Base-by-base conservation (phyloP, 2,329 filamentous ascomycete species). In the Plenodomus lindquistii region DNA sequence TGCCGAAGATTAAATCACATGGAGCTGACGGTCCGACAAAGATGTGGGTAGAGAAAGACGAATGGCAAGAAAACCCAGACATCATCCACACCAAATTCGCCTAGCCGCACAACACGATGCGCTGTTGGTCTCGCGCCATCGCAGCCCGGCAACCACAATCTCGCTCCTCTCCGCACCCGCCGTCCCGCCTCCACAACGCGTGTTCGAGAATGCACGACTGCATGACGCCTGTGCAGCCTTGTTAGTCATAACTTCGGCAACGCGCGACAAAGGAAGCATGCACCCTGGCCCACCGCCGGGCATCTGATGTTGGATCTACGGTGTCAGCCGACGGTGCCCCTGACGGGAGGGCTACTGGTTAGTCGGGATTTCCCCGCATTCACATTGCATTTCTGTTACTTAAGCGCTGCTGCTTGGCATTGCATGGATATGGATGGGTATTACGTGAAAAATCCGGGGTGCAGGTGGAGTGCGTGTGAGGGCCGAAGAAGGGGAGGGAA, bases 41-140 rank as follows among this genome's bases (percentile, higher is more conserved):
- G 93, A 99, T 99, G 94, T 97, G 94, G 91, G 94, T 99, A 68
- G 96, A 91, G 76, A 93, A 96, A 71, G 94, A 97, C 70, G 94
- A 99, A 79, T 99, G 94, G 94, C 94, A 99, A 73, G 94, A 99
- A 81, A 96, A 99, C 71, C 94, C 94, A 16, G 93, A 99, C 70
- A 94, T 99, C 66, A 97, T 99, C 70, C 93, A 97, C 76, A 94
- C 91, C 69, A 97, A 96, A 76, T 96, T 97, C 75, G 92, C 91
- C 66, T 97, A 71, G 42, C 27, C 17, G 15, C 37, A 15, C 45
- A 46, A 43, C 44, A 45, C 34, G 35, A 36, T 51, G 52, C 37
- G 55, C 81, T 73, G 53, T 57, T 31, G 27, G 27, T 31, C 27
- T 31, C 27, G 27, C 27, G 11, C 27, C 27, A 15, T 31, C 6